These are phyloP conservation scores for Ascochyta clinopodiicola DNA, from an alignment of 2,329 filamentous ascomycete species.

Conservation along the genomic window DNA sequence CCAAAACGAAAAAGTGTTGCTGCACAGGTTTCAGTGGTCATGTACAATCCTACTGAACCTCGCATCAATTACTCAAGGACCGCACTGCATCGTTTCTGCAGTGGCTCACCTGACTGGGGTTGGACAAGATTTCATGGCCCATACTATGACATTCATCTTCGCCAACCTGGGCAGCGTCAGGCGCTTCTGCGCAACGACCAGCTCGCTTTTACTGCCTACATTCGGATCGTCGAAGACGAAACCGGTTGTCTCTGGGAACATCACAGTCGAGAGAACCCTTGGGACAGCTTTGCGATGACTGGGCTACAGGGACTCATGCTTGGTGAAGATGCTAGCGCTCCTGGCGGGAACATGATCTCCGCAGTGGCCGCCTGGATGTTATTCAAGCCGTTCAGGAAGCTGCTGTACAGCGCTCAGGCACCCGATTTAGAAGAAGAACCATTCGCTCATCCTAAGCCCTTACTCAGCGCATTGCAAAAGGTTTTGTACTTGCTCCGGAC, in stretches of 20 bases:
- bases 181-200: conserved; percentile 67
- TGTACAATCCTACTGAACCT: conserved; percentile 69
- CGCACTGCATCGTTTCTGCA: conserved; percentile 66
- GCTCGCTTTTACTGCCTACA: conserved; percentile 67
- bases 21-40: conserved; percentile 66
- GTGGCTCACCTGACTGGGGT: conserved; percentile 66
- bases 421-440: conserved; percentile 56
- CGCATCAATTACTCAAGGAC: conserved; percentile 63
- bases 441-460: conserved; percentile 56
- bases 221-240: conserved; percentile 66
- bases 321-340: conserved; percentile 37
- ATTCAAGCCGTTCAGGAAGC: conserved; percentile 63
- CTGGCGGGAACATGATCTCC: conserved; percentile 56
- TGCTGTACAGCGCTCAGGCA: conserved; percentile 59
- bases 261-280: conserved; percentile 59
- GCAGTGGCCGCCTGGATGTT: conserved; percentile 65
- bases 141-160: conserved; percentile 63
- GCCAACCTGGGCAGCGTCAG: conserved; percentile 64
- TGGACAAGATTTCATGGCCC: conserved; percentile 68
- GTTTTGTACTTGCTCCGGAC: conserved; percentile 59
- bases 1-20: conserved; percentile 55
- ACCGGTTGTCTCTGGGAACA: conserved; percentile 69
- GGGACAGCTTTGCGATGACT: conserved; percentile 64
- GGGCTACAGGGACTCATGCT: conserved; percentile 59
- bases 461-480: conserved; percentile 59